Conservation (phyloP, 2,329 filamentous ascomycete species). For the Colletotrichum sublineola region DNA sequence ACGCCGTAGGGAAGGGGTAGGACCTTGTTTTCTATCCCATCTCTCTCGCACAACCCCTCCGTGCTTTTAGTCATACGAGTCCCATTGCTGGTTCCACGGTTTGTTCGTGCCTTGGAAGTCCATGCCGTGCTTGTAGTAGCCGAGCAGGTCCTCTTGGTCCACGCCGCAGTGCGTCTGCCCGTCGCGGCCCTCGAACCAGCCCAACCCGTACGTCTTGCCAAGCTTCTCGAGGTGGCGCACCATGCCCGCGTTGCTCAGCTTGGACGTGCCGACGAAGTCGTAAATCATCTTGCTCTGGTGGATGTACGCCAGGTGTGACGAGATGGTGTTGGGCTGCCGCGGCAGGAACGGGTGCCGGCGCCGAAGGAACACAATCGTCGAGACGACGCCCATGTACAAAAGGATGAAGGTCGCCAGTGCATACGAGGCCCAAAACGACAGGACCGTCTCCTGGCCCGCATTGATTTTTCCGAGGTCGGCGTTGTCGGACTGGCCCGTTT, state of each 20-base stretch:
- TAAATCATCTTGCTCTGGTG: conserved; percentile 86
- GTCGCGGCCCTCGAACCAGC: conserved; percentile 82
- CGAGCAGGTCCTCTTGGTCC: conserved; percentile 79
- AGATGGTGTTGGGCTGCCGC: conserved; percentile 83
- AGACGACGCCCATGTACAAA: conserved; percentile 72
- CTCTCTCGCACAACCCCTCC: background rate
- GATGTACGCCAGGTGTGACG: conserved; percentile 81
- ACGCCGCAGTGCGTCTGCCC: conserved; percentile 81
- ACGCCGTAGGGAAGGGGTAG: background rate
- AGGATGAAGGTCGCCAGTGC: conserved; percentile 73
- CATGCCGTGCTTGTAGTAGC: conserved; percentile 74
- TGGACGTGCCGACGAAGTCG: conserved; percentile 79
- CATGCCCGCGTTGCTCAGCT: conserved; percentile 73
- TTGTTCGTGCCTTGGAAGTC: conserved; percentile 63
- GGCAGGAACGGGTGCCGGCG: conserved; percentile 80
- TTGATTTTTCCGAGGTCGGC: conserved; percentile 53
- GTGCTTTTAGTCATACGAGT: conserved; percentile 44
- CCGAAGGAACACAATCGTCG: conserved; percentile 70
- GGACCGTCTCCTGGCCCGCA: conserved; percentile 70
- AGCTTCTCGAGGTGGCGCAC: conserved; percentile 68
- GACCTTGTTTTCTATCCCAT: no score
- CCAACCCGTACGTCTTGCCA: conserved; percentile 80
- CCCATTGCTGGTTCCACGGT: conserved; percentile 64
- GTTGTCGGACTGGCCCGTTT: conserved; percentile 21
- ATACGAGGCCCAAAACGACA: conserved; percentile 77